Base-by-base conservation (phyloP, 768 basidiomycete genomes). In the Lentinula raphanica region DNA sequence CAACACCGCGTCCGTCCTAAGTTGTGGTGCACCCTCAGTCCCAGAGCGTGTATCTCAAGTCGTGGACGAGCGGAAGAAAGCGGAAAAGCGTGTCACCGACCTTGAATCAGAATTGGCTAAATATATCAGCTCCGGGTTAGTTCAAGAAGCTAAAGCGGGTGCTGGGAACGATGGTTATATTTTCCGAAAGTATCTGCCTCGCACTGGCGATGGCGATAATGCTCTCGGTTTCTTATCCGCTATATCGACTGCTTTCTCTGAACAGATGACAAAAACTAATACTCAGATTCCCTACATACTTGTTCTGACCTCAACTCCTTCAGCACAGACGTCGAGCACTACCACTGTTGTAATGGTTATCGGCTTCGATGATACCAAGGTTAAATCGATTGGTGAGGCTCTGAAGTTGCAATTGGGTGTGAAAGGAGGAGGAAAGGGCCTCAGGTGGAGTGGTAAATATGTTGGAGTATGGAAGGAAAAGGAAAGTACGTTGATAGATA, bases 341-440 rank as follows among this genome's bases (percentile, higher is more conserved):
- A 74, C 79, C 2, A 84, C 74, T 15, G 78, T 85, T 17, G 76
- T 90, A 23, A 68, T 91, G 32, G 70, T 88, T 12, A 66, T 85
- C 54, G 86, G 88, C 1, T 79, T 80, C 3, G 81, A 85, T 28
- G 85, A 85, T 36, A 74, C 79, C 53, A 72, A 71, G 9, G 85
- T 89, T 17, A 88, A 85, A 68, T 75, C 71, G 60, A 72, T 71
- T 1, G 87, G 87, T 2, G 84, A 84, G 3, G 73, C 67, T 25
- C 67, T 88, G 42, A 89, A 83, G 67, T 66, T 70, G 4, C 83
- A 78, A 61, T 72, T 88, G 28, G 74, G 75, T 8, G 76, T 88
- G 48, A 92, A 86, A 72, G 91, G 91, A 6, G 91, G 91, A 11
- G 89, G 90, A 3, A 90, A 87, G 65, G 90, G 88, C 1, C 62